Evolutionary conservation across 176 grass and related monocot genomes (phyloP).

Genomic region (Melocanna baccifera): DNA sequence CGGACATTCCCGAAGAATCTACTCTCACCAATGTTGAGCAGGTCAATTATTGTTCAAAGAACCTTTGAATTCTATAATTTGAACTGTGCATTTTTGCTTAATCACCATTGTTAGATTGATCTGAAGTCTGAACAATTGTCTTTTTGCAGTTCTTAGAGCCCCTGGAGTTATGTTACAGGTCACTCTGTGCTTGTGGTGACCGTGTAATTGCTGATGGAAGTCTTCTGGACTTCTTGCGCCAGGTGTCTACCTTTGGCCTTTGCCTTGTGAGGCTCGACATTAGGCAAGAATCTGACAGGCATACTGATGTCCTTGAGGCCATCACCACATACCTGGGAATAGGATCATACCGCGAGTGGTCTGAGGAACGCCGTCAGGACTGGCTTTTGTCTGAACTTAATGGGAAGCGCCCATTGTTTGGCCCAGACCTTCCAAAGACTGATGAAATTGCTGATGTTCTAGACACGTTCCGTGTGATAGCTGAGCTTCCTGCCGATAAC

Average conservation of each 20-base stretch:
- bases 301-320: slow-evolving; percentile 73
- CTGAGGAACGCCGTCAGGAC: slow-evolving; percentile 64
- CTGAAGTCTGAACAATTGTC: not conserved
- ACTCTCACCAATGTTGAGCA: slow-evolving; percentile 61
- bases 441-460: slow-evolving; percentile 75
- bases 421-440: slow-evolving; percentile 58
- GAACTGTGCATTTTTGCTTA: not conserved
- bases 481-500: slow-evolving; percentile 68
- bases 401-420: slow-evolving; percentile 73
- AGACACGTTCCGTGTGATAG: slow-evolving; percentile 59
- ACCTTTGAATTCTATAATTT: not conserved
- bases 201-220: slow-evolving; percentile 70
- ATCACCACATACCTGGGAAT: slow-evolving; percentile 64
- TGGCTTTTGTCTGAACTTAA: slow-evolving; percentile 75
- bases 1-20: slow-evolving; percentile 61
- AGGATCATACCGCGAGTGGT: slow-evolving; percentile 72
- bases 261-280: slow-evolving; percentile 78
- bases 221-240: slow-evolving; percentile 80
- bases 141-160: slow-evolving; percentile 65
- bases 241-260: slow-evolving; percentile 76
- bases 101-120: no score
- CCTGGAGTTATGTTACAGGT: slow-evolving; percentile 69
- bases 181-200: slow-evolving; percentile 69
- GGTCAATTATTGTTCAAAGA: slow-evolving; percentile 29
- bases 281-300: slow-evolving; percentile 79